These are phyloP conservation scores for Alternaria sp. DNA, from an alignment of 2,329 filamentous ascomycete genomes.

Conservation along the genomic window DNA sequence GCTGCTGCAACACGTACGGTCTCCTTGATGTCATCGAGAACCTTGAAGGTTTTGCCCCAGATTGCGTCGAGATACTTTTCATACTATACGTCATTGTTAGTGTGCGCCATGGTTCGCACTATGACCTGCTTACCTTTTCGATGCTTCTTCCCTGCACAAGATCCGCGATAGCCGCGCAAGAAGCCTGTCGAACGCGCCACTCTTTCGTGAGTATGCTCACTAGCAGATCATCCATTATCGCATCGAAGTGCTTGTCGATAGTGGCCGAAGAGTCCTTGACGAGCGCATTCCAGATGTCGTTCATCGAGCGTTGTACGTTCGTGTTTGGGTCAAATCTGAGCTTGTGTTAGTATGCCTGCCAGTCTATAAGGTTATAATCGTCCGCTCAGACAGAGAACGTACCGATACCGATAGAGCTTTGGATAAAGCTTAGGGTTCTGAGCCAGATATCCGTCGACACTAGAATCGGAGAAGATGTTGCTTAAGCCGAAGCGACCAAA, in stretches of 20 bases:
- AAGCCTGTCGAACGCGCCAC: slow-evolving; percentile 92
- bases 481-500: slow-evolving; percentile 95
- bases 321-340: slow-evolving; percentile 84
- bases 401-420: slow-evolving; percentile 88
- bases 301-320: slow-evolving; percentile 94
- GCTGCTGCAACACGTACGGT: slow-evolving; percentile 84
- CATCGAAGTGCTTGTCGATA: slow-evolving; percentile 83
- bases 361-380: not conserved
- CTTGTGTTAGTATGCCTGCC: slow-evolving; percentile 23
- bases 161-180: slow-evolving; percentile 88
- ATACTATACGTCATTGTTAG: slow-evolving; percentile 63
- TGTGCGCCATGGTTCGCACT: not conserved
- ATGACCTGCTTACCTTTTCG: slow-evolving; percentile 48
- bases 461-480: slow-evolving; percentile 87
- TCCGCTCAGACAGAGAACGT: slow-evolving; percentile 6
- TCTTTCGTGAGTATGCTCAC: slow-evolving; percentile 88
- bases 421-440: slow-evolving; percentile 94
- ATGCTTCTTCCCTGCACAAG: slow-evolving; percentile 80
- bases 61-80: slow-evolving; percentile 85
- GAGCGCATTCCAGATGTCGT: slow-evolving; percentile 96
- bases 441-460: slow-evolving; percentile 69
- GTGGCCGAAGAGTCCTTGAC: slow-evolving; percentile 85
- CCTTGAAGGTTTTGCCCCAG: slow-evolving; percentile 86
- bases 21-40: slow-evolving; percentile 95
- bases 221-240: slow-evolving; percentile 87